Evolutionary conservation across 192 early-diverging fungal genomes (phyloP), one percentile per base, ranked within the genome.

Genomic region (Backusella tarrabulga): DNA sequence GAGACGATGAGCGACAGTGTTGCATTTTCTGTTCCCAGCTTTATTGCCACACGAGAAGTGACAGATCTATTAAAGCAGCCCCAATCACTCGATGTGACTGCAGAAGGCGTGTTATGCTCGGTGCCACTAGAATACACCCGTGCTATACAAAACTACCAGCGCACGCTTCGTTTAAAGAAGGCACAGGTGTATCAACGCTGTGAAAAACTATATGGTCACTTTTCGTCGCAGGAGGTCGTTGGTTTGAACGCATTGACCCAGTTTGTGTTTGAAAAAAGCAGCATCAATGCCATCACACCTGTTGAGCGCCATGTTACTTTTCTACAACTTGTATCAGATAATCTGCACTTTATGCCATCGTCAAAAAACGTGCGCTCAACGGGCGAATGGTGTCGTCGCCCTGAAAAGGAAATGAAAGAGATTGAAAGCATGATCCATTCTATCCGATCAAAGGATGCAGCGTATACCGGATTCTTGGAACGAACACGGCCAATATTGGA

Each of bases 301-400:
- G 63, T 73, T 23, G 74, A 87, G 14, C 72, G 87, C 8, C 88
- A 92, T 71, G 89, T 90, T 1, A 87, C 89, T 0, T 90, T 92
- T 76, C 74, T 89, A 32, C 88, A 87, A 67, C 41, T 93, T 71
- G 85, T 88, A 1, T 81, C 82, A 44, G 82, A 93, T 67, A 68
- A 84, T 34, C 73, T 85, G 34, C 85, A 89, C 34, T 90, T 84
- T 68, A 85, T 88, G 21, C 89, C 84, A 41, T 36, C 83, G 15
- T 19, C 15, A 26, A 66, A 81, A 6, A 77, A 78, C 15, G 56
- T 93, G 54, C 86, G 89, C 32, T 77, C 83, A 68, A 84, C 86
- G 11, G 79, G 85, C 11, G 73, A 79, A 35, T 92, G 90, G 83
- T 66, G 80, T 7, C 72, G 92, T 66, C 85, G 91, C 15, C 26